Evolutionary conservation across 306 rosid species (phyloP), one percentile per base, ranked within the genome.

Genomic region (Acmispon strigosus): DNA sequence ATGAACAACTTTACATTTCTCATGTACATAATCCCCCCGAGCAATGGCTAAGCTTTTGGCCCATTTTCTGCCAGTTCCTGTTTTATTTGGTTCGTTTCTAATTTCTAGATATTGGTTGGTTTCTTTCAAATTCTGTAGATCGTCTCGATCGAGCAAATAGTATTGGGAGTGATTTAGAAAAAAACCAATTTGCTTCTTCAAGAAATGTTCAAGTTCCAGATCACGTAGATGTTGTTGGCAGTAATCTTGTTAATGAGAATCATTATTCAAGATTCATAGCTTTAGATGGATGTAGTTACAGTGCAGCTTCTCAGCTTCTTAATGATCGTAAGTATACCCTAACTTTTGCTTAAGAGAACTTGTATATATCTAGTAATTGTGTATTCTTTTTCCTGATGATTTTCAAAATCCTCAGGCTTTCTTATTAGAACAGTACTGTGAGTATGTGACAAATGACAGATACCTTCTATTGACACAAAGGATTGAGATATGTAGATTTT

Each of bases 291-390:
- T 89, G 96, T 66, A 74, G 84, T 74, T 39, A 22, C 72, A 79
- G 96, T 69, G 81, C 79, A 54, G 96, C 96, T 72, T 73, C 74
- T 48, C 86, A 71, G 73, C 85, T 89, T 76, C 84, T 86, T 63
- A 77, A 62, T 72, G 77, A 86, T 24, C 92, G 90, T 89, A 82
- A 63, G 96, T 81, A 32, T 82, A 43, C 51, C 44, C 51, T 19
- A 10, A 12, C 39, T 50, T 49, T 67, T 71, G 12, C 52, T 74
- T 54, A 37, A 5, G 3, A 61, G 11, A 22, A 54, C 57, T 74
- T 79, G 47, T 43, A 27, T 77, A 12, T 70, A 50, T 70, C 52
- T 18, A 55, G 27, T 66, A 36, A 44, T 49, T 74, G 19, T 36
- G 47, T 53, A 14, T 52, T 71, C 50, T 60, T 60, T 66, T 24